These are phyloP conservation scores for Staphylotrichum tortipilum DNA, from an alignment of 495 filamentous ascomycete species.

Conservation along the genomic window DNA sequence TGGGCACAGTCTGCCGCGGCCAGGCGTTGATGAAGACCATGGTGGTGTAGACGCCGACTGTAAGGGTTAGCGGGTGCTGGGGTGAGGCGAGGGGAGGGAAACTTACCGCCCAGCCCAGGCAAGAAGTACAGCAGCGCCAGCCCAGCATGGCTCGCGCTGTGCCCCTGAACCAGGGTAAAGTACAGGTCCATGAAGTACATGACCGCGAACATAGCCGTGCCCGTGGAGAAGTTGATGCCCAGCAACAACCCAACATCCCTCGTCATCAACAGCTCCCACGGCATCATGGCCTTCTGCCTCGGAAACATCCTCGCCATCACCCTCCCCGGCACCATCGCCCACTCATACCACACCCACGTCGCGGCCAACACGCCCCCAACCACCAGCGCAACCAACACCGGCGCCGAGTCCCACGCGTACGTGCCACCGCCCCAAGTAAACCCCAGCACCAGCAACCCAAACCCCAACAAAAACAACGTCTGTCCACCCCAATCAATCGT, in stretches of 20 bases:
- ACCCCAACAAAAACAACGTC: conserved; percentile 49
- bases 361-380: conserved; percentile 40
- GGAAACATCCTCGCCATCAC: conserved; percentile 36
- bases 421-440: conserved; percentile 51
- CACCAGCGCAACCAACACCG: conserved; percentile 46
- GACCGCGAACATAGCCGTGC: conserved; percentile 42
- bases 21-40: conserved; percentile 47
- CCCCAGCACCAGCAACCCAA: conserved; percentile 49
- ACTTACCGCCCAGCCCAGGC: conserved; percentile 36
- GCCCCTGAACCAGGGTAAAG: conserved; percentile 45
- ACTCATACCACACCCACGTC: conserved; percentile 46
- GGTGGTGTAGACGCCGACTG: conserved; percentile 45
- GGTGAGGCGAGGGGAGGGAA: not conserved
- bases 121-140: conserved; percentile 41
- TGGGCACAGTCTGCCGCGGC: conserved; percentile 47
- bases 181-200: conserved; percentile 57
- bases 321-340: conserved; percentile 42
- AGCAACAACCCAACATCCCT: conserved; percentile 45
- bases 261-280: conserved; percentile 41
- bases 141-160: conserved; percentile 39
- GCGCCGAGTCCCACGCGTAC: conserved; percentile 42
- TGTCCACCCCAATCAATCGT: conserved; percentile 49
- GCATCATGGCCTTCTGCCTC: conserved; percentile 47
- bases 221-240: conserved; percentile 45
- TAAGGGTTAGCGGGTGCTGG: not conserved